These are phyloP conservation scores for Aspergillus hiratsukae DNA, from an alignment of 2,329 filamentous ascomycete genomes.

Conservation along the genomic window DNA sequence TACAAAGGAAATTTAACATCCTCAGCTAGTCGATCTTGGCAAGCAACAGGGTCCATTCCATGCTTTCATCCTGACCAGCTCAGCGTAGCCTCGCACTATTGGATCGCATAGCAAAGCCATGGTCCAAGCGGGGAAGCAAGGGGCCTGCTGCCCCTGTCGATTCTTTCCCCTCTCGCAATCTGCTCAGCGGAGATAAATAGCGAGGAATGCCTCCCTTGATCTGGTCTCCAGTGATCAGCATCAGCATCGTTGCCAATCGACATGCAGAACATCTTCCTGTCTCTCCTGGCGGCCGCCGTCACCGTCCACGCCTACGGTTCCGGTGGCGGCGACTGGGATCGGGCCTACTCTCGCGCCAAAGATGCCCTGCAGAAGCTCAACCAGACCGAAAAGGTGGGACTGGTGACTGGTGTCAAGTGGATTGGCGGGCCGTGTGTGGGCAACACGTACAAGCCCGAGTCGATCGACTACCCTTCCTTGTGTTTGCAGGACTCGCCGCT, in stretches of 20 bases:
- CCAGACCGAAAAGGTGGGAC: conserved; percentile 23
- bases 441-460: conserved; percentile 25
- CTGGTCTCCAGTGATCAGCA: neutral
- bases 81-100: neutral
- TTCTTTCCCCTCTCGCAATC: neutral
- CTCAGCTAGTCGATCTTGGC: too few relatives aligned
- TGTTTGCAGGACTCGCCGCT: conserved; percentile 30
- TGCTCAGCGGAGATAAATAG: neutral
- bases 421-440: conserved; percentile 28
- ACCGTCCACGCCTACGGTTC: neutral
- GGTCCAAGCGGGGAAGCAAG: neutral
- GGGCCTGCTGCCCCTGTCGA: neutral
- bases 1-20: too few relatives aligned
- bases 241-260: too few relatives aligned
- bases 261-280: neutral
- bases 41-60: too few relatives aligned
- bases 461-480: conserved; percentile 28
- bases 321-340: neutral
- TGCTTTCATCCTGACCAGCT: neutral
- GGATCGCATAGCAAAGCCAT: neutral
- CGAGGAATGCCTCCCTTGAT: neutral
- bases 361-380: conserved; percentile 10
- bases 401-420: conserved; percentile 28
- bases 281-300: neutral
- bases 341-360: conserved; percentile 2